phyloP scores from a whole-genome alignment of 73 alveolate genomes.

The Durusdinium trenchii region DNA sequence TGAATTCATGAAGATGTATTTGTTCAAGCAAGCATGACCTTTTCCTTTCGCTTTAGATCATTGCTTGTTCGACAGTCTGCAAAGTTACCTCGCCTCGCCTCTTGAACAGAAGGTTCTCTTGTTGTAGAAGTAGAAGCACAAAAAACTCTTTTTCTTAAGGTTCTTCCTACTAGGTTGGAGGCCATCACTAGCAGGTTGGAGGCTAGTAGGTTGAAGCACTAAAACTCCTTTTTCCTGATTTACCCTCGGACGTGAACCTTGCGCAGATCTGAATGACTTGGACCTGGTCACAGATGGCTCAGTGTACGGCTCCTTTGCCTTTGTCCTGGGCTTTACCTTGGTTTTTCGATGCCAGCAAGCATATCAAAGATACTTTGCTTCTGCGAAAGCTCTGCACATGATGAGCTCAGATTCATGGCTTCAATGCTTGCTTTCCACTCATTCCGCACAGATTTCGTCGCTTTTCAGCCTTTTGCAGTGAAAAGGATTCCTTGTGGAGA shows the following conservation, averaged over 20 bases:
- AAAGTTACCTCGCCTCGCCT: too few relatives aligned
- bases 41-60: too few relatives aligned
- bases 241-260: neutral
- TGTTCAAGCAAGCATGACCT: too few relatives aligned
- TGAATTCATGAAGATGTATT: too few relatives aligned
- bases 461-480: neutral
- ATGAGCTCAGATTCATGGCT: conserved; percentile 38
- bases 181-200: neutral
- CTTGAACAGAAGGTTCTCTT: neutral
- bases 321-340: conserved; percentile 76
- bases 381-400: conserved; percentile 64
- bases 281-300: conserved; percentile 79
- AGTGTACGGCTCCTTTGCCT: conserved; percentile 54
- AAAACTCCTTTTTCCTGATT: neutral
- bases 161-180: neutral
- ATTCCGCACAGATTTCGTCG: neutral
- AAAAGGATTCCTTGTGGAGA: too few relatives aligned
- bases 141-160: neutral
- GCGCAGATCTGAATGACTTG: conserved; percentile 28
- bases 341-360: conserved; percentile 82
- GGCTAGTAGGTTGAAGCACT: neutral
- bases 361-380: conserved; percentile 31
- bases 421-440: neutral
- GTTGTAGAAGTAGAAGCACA: neutral
- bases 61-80: too few relatives aligned